Conservation (phyloP, 352 stramenopile species). For the Phytophthora melonis region DNA sequence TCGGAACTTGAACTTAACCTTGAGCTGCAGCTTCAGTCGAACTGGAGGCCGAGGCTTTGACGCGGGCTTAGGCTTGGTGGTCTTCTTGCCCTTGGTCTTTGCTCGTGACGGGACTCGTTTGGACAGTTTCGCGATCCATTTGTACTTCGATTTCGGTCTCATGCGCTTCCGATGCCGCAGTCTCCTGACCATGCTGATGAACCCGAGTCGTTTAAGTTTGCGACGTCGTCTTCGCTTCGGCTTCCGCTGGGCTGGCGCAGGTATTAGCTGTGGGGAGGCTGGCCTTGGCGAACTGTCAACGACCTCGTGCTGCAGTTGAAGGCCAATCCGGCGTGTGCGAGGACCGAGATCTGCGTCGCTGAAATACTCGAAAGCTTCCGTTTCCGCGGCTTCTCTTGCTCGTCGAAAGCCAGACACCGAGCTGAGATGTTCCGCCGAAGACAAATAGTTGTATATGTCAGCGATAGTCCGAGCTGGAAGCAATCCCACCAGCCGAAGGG, state of each 20-base stretch:
- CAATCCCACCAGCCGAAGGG: constrained; percentile 60
- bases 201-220: constrained; percentile 2
- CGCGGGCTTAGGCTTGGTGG: background rate
- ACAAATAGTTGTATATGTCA: constrained; percentile 61
- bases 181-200: constrained; percentile 19
- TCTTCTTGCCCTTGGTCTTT: background rate
- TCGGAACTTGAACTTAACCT: constrained; percentile 12
- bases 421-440: constrained; percentile 64
- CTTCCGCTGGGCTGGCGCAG: constrained; percentile 15
- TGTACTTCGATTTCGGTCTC: constrained; percentile 12
- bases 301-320: constrained; percentile 54
- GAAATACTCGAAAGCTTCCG: constrained; percentile 26
- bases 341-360: constrained; percentile 31
- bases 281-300: constrained; percentile 41
- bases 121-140: constrained; percentile 10
- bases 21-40: constrained; percentile 23
- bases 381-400: constrained; percentile 18
- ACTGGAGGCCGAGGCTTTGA: constrained; percentile 3
- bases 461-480: constrained; percentile 54
- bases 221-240: constrained; percentile 16
- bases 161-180: constrained; percentile 21
- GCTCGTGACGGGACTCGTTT: constrained; percentile 2
- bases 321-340: constrained; percentile 49
- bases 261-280: constrained; percentile 5
- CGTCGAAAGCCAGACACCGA: constrained; percentile 45